Evolutionary conservation across 768 basidiomycete genomes (phyloP), one percentile per base, ranked within the genome.

Genomic region (Albatrellus ellisii): DNA sequence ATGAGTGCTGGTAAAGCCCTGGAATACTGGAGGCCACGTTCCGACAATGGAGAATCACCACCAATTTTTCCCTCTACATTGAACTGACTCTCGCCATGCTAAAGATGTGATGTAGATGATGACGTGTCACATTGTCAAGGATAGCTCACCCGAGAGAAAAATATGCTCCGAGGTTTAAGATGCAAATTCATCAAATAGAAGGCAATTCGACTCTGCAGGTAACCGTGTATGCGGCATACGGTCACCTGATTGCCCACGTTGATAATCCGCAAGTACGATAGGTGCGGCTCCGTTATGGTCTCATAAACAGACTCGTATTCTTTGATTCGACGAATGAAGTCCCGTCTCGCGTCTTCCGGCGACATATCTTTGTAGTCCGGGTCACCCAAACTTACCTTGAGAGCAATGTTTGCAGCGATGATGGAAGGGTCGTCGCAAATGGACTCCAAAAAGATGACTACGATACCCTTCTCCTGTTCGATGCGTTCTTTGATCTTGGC

Each of bases 111-210:
- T 39, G 49, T 9, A 41, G 46, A 41, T 24, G 42, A 44, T 35
- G 18, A 34, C 35, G 22, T 11, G 12, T 25, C 29, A 46, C 14
- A 32, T n/a, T 27, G 38, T n/a, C 4, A 47, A n/a, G 45, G 35
- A 14, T 4, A 38, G 62, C 80, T 54, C 55, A 97, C 94, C 53
- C 95, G 65, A 4, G 95, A 97, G 46, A 99, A 74, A 62, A 90
- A 99, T 46, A 99, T 98, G 57, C 81, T 89, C 44, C 95, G 72
- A 5, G 95, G 94, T 53, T 95, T 95, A 52, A 99, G 66, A 61
- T 99, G 95, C 53, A 98, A 60, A 59, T 97, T 97, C 92, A 97
- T 98, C 42, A 99, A 69, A 61, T 92, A 99, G 64, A 94, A 99
- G 15, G 90, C 94, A 50, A 99, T 90, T 26, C 95, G 82, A 69